These are phyloP conservation scores for Clitopilus hobsonii DNA, from an alignment of 768 basidiomycete genomes.

Conservation along the genomic window DNA sequence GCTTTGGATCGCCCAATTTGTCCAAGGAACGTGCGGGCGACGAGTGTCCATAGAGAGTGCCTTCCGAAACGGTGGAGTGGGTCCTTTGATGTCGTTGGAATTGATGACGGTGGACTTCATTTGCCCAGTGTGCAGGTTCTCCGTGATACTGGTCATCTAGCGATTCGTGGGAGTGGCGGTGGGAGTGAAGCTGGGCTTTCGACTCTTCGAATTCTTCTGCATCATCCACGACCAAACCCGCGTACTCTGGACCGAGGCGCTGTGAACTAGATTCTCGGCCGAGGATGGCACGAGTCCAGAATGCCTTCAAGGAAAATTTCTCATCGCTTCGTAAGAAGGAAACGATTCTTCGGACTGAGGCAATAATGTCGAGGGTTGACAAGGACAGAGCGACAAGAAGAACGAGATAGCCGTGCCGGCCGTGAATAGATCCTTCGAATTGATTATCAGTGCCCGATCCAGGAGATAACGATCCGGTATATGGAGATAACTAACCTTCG, in stretches of 20 bases:
- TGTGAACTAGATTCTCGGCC: conserved; percentile 32
- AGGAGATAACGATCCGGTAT: neutral
- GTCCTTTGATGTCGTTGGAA: conserved; percentile 36
- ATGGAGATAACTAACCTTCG: conserved; percentile 36
- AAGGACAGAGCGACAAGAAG: conserved; percentile 32
- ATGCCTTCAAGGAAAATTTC: conserved; percentile 38
- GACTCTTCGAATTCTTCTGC: conserved; percentile 48
- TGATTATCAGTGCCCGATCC: neutral
- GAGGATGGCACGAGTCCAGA: conserved; percentile 57
- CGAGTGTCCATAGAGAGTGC: conserved; percentile 44
- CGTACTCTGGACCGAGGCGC: conserved; percentile 44
- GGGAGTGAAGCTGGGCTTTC: conserved; percentile 26
- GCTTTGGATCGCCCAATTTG: conserved; percentile 43
- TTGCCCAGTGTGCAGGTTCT: conserved; percentile 51
- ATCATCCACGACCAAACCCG: conserved; percentile 51
- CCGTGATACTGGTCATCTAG: conserved; percentile 25
- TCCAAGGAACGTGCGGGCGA: conserved; percentile 53
- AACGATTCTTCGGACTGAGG: conserved; percentile 45
- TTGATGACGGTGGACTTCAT: conserved; percentile 34
- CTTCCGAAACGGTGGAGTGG: conserved; percentile 44
- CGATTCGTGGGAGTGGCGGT: conserved; percentile 20
- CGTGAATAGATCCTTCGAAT: conserved; percentile 46
- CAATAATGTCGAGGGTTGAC: conserved; percentile 47
- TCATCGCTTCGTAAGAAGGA: conserved; percentile 40
- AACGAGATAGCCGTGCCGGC: conserved; percentile 52